A percentile compares a stretch with the other conserved stretches of the same genome.
Conservation (phyloP, 1,284 basidiomycete genomes). For the Xanthoconium separans region DNA sequence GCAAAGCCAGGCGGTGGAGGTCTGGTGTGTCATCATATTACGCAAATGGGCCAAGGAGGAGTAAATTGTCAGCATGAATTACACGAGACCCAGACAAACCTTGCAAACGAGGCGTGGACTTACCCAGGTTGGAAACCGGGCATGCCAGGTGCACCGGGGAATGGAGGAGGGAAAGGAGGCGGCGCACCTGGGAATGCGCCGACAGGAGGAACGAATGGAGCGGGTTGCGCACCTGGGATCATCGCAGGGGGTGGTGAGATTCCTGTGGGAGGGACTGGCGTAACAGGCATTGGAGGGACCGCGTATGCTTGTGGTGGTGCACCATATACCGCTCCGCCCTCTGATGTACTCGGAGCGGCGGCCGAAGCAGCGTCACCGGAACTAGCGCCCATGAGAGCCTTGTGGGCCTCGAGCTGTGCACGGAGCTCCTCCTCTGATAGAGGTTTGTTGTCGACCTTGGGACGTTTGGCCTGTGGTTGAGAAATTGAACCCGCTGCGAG, state of each 20-base stretch:
- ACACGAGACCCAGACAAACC: conserved; percentile 21
- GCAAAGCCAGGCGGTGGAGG: conserved; percentile 46
- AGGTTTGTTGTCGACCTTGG: conserved; percentile 80
- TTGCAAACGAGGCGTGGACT: conserved; percentile 23
- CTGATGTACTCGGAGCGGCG: conserved; percentile 35
- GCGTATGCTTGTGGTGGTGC: conserved; percentile 68
- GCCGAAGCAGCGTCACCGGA: conserved; percentile 37
- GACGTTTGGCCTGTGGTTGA: conserved; percentile 76
- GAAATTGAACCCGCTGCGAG: conserved; percentile 78
- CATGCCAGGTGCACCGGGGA: conserved; percentile 41
- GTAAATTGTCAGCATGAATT: conserved; percentile 19
- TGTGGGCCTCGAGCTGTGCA: conserved; percentile 87
- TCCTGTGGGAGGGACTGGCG: conserved; percentile 40
- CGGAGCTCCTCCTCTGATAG: conserved; percentile 83
- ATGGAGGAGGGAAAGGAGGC: conserved; percentile 37
- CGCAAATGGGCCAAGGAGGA: conserved; percentile 3
- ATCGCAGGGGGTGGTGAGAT: conserved; percentile 42
- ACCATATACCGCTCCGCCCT: conserved; percentile 59
- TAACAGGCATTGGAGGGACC: conserved; percentile 49
- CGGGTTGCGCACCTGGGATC: conserved; percentile 38
- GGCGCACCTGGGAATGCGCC: conserved; percentile 35
- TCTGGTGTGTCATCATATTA: conserved; percentile 30
- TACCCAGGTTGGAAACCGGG: conserved; percentile 51
- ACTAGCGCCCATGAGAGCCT: conserved; percentile 80
- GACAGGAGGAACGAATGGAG: conserved; percentile 30